Conservation (phyloP, 192 early-diverging fungal species). For the Gryganskiella cystojenkinii region DNA sequence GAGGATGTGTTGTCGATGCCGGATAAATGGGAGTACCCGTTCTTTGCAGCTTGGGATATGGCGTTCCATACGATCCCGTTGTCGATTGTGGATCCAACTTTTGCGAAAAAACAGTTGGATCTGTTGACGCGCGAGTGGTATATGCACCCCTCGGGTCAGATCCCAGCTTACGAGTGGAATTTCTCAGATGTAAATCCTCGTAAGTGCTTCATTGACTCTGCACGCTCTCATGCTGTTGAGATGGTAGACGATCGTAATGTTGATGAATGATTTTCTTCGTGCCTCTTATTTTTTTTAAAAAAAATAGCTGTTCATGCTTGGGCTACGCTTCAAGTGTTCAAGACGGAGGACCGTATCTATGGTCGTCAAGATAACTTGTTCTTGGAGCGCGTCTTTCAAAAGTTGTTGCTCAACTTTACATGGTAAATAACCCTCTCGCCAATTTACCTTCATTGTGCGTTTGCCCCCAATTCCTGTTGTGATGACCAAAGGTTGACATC, state of each 20-base stretch:
- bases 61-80: slow-evolving; percentile 45
- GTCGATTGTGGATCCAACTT: slow-evolving; percentile 34
- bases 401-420: slow-evolving; percentile 45
- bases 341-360: slow-evolving; percentile 32
- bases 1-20: slow-evolving; percentile 51
- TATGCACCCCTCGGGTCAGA: slow-evolving; percentile 50
- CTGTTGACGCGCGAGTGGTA: slow-evolving; percentile 51
- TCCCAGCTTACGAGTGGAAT: slow-evolving; percentile 52
- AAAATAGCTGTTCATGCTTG: slow-evolving; percentile 43
- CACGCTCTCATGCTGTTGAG: background rate
- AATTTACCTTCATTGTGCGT: slow-evolving; percentile 20
- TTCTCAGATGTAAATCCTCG: slow-evolving; percentile 53
- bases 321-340: slow-evolving; percentile 45
- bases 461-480: too few relatives aligned
- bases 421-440: slow-evolving; percentile 11
- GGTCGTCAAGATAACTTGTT: slow-evolving; percentile 27
- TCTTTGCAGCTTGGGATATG: slow-evolving; percentile 51
- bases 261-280: too few relatives aligned
- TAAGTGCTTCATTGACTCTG: slow-evolving; percentile 11
- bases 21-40: slow-evolving; percentile 54
- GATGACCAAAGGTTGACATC: background rate
- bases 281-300: background rate
- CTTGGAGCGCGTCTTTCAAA: slow-evolving; percentile 46
- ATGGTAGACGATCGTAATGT: too few relatives aligned
- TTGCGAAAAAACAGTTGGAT: slow-evolving; percentile 48